Conservation (phyloP, 78 protist species). For the Dictyostelium capitatum region DNA sequence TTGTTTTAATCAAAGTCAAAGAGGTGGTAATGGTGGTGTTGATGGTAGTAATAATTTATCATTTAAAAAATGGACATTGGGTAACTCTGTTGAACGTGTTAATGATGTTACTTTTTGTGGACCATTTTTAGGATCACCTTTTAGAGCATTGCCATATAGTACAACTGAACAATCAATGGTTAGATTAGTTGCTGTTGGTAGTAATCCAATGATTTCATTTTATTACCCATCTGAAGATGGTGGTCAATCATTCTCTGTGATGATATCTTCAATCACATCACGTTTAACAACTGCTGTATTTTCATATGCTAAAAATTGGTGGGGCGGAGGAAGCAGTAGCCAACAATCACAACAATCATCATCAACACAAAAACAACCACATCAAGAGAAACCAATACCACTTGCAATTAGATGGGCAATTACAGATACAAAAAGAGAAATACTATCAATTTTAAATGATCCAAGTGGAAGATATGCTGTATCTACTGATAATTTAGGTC, state of each 20-base stretch:
- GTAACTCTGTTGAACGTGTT: constrained; percentile 19
- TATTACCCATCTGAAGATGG: constrained; percentile 73
- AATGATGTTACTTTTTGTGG: constrained; percentile 59
- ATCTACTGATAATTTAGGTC: constrained; percentile 76
- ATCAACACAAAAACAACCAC: background rate
- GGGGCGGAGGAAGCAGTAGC: constrained; percentile 18
- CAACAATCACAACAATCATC: background rate
- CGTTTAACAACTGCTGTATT: constrained; percentile 78
- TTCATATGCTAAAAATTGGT: constrained; percentile 83
- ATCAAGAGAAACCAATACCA: constrained; percentile 60
- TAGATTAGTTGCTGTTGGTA: constrained; percentile 55
- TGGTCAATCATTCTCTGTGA: constrained; percentile 46
- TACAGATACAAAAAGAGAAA: constrained; percentile 58
- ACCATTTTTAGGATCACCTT: constrained; percentile 75
- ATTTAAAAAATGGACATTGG: constrained; percentile 50
- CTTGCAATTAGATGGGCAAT: constrained; percentile 43
- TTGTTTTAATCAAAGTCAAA: constrained; percentile 37
- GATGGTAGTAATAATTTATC: background rate
- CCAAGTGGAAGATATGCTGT: constrained; percentile 82
- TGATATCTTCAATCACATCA: constrained; percentile 75
- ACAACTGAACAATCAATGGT: constrained; percentile 49
- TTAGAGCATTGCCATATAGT: constrained; percentile 71
- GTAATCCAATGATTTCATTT: constrained; percentile 56
- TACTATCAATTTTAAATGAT: constrained; percentile 31
- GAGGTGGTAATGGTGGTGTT: constrained; percentile 13